Evolutionary conservation across 192 early-diverging fungal genomes (phyloP).

Genomic region (Neocallimastix lanati): DNA sequence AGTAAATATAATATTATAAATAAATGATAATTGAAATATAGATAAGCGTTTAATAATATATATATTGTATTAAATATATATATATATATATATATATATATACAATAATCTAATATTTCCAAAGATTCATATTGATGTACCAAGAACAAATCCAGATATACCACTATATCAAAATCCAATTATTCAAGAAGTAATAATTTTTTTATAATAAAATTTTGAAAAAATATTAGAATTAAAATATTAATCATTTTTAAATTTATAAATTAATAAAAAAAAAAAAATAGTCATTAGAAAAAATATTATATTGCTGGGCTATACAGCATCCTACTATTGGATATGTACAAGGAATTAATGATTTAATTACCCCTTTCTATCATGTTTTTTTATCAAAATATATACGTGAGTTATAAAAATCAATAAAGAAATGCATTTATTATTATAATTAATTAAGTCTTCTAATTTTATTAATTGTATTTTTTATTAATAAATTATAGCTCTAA

Average conservation of each 20-base stretch:
- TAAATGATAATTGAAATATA: too few relatives aligned
- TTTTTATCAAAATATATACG: slow-evolving; percentile 58
- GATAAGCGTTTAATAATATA: too few relatives aligned
- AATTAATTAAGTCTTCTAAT: too few relatives aligned
- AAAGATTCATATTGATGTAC: slow-evolving; percentile 85
- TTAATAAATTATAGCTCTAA: neutral
- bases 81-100: too few relatives aligned
- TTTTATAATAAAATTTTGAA: too few relatives aligned
- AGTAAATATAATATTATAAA: slow-evolving; percentile 23
- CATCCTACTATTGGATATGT: slow-evolving; percentile 97
- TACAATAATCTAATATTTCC: too few relatives aligned
- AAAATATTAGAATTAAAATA: too few relatives aligned
- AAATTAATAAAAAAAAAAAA: too few relatives aligned
- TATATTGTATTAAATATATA: neutral
- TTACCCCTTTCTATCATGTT: slow-evolving; percentile 89
- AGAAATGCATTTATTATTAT: too few relatives aligned
- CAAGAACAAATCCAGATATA: slow-evolving; percentile 69
- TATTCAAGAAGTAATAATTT: slow-evolving; percentile 50
- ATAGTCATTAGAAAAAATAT: slow-evolving; percentile 70
- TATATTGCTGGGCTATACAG: slow-evolving; percentile 93
- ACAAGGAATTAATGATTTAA: slow-evolving; percentile 96
- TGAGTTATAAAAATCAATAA: too few relatives aligned
- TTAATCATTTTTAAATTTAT: too few relatives aligned
- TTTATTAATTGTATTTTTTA: too few relatives aligned
- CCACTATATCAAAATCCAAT: slow-evolving; percentile 59